Evolutionary conservation across 371 early-diverging fungal genomes (phyloP).

Genomic region (Rhizopus sp.): DNA sequence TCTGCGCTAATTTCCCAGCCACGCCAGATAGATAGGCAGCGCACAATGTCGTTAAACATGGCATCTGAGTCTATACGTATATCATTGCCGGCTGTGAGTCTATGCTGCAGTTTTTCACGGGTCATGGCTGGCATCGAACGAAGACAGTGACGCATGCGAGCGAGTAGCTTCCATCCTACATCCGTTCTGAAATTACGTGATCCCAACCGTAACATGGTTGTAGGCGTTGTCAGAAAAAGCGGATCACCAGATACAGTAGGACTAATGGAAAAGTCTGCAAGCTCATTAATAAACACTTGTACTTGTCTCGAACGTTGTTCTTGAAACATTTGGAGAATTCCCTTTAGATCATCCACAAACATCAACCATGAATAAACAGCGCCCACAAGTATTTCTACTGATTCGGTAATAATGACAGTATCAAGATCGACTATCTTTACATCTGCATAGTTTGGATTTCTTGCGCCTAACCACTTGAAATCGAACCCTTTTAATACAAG

Average conservation of each 20-base stretch:
- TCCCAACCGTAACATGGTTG: slow-evolving; percentile 71
- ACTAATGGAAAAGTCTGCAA: slow-evolving; percentile 60
- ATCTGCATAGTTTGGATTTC: slow-evolving; percentile 54
- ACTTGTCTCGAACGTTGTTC: slow-evolving; percentile 56
- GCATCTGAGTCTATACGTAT: slow-evolving; percentile 38
- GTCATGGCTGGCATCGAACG: slow-evolving; percentile 43
- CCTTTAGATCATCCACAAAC: slow-evolving; percentile 65
- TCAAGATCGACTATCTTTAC: slow-evolving; percentile 49
- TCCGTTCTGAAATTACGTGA: slow-evolving; percentile 67
- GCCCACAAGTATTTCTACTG: slow-evolving; percentile 75
- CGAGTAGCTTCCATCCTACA: slow-evolving; percentile 79
- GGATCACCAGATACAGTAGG: slow-evolving; percentile 64
- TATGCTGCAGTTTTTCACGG: slow-evolving; percentile 47
- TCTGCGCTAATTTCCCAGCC: slow-evolving; percentile 64
- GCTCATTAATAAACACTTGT: slow-evolving; percentile 61
- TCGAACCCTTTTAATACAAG: slow-evolving; percentile 53
- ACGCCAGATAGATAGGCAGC: slow-evolving; percentile 63
- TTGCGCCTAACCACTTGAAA: slow-evolving; percentile 56
- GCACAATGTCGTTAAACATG: slow-evolving; percentile 55
- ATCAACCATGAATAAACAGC: slow-evolving; percentile 75
- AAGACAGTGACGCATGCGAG: slow-evolving; percentile 69
- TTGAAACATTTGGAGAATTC: slow-evolving; percentile 57
- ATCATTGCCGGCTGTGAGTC: slow-evolving; percentile 44
- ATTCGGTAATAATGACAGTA: slow-evolving; percentile 68
- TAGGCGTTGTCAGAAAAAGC: slow-evolving; percentile 72